Conservation (phyloP, 148 eudicot species). For the Drosera capensis region DNA sequence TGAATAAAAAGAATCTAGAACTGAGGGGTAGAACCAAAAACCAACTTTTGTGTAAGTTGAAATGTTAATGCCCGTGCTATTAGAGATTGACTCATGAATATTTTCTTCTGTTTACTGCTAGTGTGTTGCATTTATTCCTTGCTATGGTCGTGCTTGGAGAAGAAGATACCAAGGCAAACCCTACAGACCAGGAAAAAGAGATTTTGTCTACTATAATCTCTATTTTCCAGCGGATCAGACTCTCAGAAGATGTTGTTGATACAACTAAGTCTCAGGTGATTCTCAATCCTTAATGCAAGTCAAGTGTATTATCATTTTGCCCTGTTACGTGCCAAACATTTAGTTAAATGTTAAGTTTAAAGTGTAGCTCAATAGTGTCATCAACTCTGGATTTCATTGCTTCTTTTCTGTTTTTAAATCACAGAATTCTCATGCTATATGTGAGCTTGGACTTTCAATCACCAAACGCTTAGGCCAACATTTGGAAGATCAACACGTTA, state of each 20-base stretch:
- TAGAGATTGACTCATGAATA: background rate
- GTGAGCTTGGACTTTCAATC: slow-evolving; percentile 71
- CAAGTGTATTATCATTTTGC: background rate
- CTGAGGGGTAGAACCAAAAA: too few relatives aligned
- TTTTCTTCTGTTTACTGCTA: slow-evolving; percentile 14
- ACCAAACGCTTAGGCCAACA: slow-evolving; percentile 45
- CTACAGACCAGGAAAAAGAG: slow-evolving; percentile 35
- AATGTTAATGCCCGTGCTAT: background rate
- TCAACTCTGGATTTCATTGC: too few relatives aligned
- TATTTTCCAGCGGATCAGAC: slow-evolving; percentile 46
- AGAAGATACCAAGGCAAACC: slow-evolving; percentile 37
- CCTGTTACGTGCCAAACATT: too few relatives aligned
- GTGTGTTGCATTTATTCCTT: slow-evolving; percentile 71
- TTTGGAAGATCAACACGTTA: slow-evolving; percentile 29
- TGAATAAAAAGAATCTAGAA: too few relatives aligned
- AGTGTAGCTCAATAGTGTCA: too few relatives aligned
- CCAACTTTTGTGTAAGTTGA: background rate
- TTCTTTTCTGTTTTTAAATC: slow-evolving; percentile 9
- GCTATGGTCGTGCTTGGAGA: slow-evolving; percentile 70
- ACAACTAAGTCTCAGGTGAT: slow-evolving; percentile 64
- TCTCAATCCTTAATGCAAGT: background rate
- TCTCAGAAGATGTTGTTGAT: slow-evolving; percentile 64
- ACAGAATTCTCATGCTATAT: slow-evolving; percentile 79
- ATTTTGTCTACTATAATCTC: slow-evolving; percentile 27
- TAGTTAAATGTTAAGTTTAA: too few relatives aligned